Percentiles rank a stretch among this genome's conserved stretches.
Evolutionary conservation across 352 stramenopile genomes (phyloP).

Genomic region (Phytophthora nicotianae): DNA sequence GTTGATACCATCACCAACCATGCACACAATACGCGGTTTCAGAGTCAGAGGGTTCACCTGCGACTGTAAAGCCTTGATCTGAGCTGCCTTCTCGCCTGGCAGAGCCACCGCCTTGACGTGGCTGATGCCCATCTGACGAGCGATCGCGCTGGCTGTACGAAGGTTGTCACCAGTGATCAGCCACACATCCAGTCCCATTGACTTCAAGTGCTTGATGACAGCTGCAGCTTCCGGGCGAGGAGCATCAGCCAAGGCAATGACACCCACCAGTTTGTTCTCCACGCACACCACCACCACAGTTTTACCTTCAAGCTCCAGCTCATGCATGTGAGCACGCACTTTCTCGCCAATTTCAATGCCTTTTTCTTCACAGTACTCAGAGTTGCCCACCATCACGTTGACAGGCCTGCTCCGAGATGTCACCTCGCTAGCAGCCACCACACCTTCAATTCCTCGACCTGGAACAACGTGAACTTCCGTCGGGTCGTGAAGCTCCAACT

Average conservation of each 20-base stretch:
- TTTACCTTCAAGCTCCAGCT: conserved; percentile 85
- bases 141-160: conserved; percentile 90
- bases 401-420: conserved; percentile 29
- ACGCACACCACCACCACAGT: conserved; percentile 85
- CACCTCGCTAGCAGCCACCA: conserved; percentile 38
- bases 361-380: conserved; percentile 83
- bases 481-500: conserved; percentile 77
- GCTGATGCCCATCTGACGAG: conserved; percentile 89
- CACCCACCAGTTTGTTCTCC: conserved; percentile 66
- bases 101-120: conserved; percentile 89
- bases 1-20: conserved; percentile 96
- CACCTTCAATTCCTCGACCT: conserved; percentile 78
- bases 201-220: conserved; percentile 78
- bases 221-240: conserved; percentile 71
- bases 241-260: conserved; percentile 82
- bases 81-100: conserved; percentile 94
- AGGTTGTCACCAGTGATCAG: conserved; percentile 94
- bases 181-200: conserved; percentile 86
- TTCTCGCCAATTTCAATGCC: conserved; percentile 62
- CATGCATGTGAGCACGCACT: conserved; percentile 77
- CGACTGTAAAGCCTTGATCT: conserved; percentile 87
- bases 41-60: conserved; percentile 70
- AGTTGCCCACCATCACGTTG: conserved; percentile 77
- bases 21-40: conserved; percentile 86
- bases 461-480: conserved; percentile 76